A percentile compares a stretch with the other conserved stretches of the same genome.
Evolutionary conservation across 2,329 filamentous ascomycete species (phyloP).

Genomic region (Clathrospora elynae): DNA sequence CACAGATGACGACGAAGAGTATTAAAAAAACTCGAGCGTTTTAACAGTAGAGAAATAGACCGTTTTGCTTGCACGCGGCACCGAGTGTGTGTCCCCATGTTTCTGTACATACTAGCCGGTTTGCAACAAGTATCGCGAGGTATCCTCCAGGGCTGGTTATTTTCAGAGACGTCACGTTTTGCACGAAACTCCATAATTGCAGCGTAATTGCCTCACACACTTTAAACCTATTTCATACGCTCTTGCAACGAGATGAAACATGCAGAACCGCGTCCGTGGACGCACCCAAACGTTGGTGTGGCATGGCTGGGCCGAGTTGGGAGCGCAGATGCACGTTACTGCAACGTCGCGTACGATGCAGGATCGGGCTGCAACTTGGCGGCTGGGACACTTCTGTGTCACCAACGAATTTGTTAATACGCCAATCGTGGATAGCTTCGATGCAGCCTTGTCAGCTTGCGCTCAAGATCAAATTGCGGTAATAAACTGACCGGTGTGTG

Average conservation of each 20-base stretch:
- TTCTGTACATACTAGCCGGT: conserved; percentile 5
- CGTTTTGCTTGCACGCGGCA: neutral
- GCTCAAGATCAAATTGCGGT: conserved; percentile 3
- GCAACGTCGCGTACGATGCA: conserved; percentile 1
- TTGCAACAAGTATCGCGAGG: conserved; percentile 1
- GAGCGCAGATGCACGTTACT: conserved; percentile 2
- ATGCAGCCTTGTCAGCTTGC: conserved; percentile 6
- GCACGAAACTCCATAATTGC: conserved; percentile 1
- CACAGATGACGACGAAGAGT: conserved; percentile 24
- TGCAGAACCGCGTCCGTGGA: conserved; percentile 9
- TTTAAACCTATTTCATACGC: conserved; percentile 6
- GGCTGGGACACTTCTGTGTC: conserved; percentile 1
- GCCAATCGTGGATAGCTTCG: conserved; percentile 1
- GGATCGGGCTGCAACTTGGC: conserved; percentile 4
- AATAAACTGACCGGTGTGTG: neutral
- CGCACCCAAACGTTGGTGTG: conserved; percentile 2
- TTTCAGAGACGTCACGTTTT: conserved; percentile 9
- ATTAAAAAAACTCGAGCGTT: conserved; percentile 7
- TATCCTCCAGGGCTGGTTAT: too few relatives aligned
- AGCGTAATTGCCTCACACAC: conserved; percentile 6
- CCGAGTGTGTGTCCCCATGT: neutral
- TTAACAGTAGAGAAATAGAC: neutral
- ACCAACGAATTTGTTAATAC: conserved; percentile 6
- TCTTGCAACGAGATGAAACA: conserved; percentile 3
- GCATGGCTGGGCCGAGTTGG: conserved; percentile 4